These are phyloP conservation scores for Magnolia officinalis DNA, from an alignment of 164 flowering plant species.

Conservation along the genomic window DNA sequence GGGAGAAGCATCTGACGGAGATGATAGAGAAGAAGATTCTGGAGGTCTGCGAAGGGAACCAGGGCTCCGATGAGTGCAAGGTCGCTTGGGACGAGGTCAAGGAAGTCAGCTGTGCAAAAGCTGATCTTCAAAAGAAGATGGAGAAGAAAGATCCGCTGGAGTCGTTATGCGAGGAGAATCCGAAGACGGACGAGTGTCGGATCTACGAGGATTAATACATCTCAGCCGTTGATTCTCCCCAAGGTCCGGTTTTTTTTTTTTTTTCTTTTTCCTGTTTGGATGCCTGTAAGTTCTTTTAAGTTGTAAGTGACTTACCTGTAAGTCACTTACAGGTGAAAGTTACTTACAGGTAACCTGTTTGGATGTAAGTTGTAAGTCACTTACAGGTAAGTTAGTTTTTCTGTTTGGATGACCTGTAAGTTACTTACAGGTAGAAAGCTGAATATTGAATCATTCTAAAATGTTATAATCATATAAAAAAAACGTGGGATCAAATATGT, in stretches of 20 bases:
- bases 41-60: constrained; percentile 62
- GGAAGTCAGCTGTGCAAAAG: constrained; percentile 80
- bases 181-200: constrained; percentile 77
- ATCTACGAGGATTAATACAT: constrained; percentile 45
- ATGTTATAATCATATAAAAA: too few species aligned
- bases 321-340: too few species aligned
- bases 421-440: too few species aligned
- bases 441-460: too few species aligned
- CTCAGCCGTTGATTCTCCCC: not conserved
- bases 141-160: constrained; percentile 62
- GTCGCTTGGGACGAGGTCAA: constrained; percentile 93
- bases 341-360: too few species aligned
- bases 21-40: constrained; percentile 73
- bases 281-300: too few species aligned
- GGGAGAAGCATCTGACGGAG: constrained; percentile 60
- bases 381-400: too few species aligned
- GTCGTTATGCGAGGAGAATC: constrained; percentile 54
- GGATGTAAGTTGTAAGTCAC: too few species aligned
- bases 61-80: constrained; percentile 55
- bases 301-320: too few species aligned
- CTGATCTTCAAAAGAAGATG: constrained; percentile 51
- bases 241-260: not conserved
- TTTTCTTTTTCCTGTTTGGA: too few species aligned
- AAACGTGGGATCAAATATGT: too few species aligned
- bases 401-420: too few species aligned